A percentile compares a stretch with the other conserved stretches of the same genome.
Conservation (phyloP, 495 filamentous ascomycete genomes). For the Emericellopsis terricola region DNA sequence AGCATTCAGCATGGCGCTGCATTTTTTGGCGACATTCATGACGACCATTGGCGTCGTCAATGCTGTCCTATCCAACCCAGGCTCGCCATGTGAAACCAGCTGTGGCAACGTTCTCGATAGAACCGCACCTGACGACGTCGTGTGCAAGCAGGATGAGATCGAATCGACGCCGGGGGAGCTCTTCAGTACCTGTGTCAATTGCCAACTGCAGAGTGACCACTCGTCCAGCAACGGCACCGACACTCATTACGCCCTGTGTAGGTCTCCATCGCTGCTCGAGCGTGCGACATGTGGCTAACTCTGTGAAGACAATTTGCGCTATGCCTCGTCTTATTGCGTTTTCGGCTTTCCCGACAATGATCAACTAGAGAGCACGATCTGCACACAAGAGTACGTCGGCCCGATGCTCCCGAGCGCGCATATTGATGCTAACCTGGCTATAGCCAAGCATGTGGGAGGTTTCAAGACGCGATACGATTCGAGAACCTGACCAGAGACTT, state of each 20-base stretch:
- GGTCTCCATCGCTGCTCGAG: conserved; percentile 4
- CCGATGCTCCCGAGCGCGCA: too few relatives aligned
- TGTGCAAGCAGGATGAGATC: conserved; percentile 20
- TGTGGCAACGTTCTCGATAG: conserved; percentile 24
- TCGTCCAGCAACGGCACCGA: conserved; percentile 14
- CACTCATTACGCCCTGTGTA: conserved; percentile 22
- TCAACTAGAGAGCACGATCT: too few relatives aligned
- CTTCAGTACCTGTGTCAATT: conserved; percentile 22
- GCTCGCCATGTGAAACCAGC: conserved; percentile 22
- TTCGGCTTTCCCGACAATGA: conserved; percentile 11
- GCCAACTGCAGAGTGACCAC: conserved; percentile 21
- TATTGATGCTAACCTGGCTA: conserved; percentile 7
- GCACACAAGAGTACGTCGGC: too few relatives aligned
- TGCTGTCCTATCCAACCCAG: too few relatives aligned
- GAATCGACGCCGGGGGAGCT: too few relatives aligned
- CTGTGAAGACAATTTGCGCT: conserved; percentile 25
- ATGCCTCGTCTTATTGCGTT: conserved; percentile 20
- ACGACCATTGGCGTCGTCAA: too few relatives aligned
- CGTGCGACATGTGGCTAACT: neutral
- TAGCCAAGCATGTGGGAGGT: conserved; percentile 21
- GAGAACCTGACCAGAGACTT: conserved; percentile 15
- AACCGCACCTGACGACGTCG: conserved; percentile 20
- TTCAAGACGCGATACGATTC: conserved; percentile 16
- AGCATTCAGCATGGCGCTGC: too few relatives aligned
- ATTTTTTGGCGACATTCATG: too few relatives aligned